phyloP scores from a whole-genome alignment of 2,329 filamentous ascomycete genomes.

The Alternaria postmessia region DNA sequence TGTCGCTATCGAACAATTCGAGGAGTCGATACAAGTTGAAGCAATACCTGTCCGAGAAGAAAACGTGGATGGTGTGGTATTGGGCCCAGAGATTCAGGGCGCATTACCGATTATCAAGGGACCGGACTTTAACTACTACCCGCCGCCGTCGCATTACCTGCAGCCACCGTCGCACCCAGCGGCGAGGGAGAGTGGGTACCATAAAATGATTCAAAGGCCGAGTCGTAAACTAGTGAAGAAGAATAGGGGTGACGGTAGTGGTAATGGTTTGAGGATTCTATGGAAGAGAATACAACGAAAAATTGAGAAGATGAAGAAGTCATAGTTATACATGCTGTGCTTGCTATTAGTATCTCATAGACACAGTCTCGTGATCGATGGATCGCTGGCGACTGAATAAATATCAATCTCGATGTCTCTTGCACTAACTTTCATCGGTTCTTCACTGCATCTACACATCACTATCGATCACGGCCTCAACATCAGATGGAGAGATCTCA shows the following conservation, averaged over 20 bases:
- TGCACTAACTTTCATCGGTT: neutral
- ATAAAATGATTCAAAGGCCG: neutral
- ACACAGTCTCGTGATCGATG: neutral
- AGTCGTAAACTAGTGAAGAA: neutral
- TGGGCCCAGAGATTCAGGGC: slow-evolving; percentile 1
- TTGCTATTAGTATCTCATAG: neutral
- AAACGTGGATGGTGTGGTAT: neutral
- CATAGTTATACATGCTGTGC: neutral
- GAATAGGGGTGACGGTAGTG: neutral
- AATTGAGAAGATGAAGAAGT: neutral
- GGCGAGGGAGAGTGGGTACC: neutral
- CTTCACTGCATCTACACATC: neutral
- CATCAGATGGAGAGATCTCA: neutral
- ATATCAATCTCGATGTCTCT: neutral
- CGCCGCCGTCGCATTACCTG: neutral
- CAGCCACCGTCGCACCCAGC: too few species aligned
- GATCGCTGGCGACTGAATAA: neutral
- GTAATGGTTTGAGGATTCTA: neutral
- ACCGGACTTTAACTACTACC: slow-evolving; percentile 12
- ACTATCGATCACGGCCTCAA: neutral
- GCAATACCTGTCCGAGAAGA: too few species aligned
- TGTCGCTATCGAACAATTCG: neutral
- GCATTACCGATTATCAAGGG: neutral
- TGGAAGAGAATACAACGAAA: neutral
- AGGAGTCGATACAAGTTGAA: neutral